Evolutionary conservation across 1,139 yeast genomes (phyloP), one percentile per base, ranked within the genome.

Genomic region (Debaryomycetaceae sp.): DNA sequence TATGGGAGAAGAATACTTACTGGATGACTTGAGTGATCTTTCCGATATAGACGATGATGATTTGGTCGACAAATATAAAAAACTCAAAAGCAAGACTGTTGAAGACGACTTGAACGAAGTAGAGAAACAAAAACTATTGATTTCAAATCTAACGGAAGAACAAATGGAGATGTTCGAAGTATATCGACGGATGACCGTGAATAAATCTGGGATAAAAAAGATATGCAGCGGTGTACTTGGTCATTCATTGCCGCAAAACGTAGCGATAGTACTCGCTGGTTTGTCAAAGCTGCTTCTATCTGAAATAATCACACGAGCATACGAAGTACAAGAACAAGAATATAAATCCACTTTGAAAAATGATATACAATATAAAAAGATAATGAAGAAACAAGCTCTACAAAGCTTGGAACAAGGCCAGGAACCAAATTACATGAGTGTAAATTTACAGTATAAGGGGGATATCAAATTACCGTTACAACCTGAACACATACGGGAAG

Each of bases 91-190:
- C 6, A 47, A 47, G 13, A 53, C 51, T n/a, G 53, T 62, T 2
- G 66, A 63, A 41, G 52, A 53, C 38, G 47, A 57, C 34, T 53
- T 69, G 38, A 49, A 55, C 7, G 75, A 72, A 40, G 77, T 72
- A 48, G 91, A 84, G 42, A 75, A 80, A 49, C 76, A 81, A 60
- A 76, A 87, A 51, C 58, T 90, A 24, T 67, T 91, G 49, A 77
- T 90, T 50, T 80, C 88, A 22, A 81, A 83, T 52, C 81, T 93
- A 59, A 84, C 86, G 47, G 80, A 80, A n/a, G 87, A 83, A 36
- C 97, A 93, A 59, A 84, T 88, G 84, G 84, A 84, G 49, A 67
- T 97, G 42, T 91, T 90, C 63, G 97, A 90, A 59, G 88, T 87
- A 9, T 90, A 84, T 61, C 76, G 97, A 52, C 74, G 98, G 53